Evolutionary conservation across 169 alveolate species (phyloP).

Genomic region (Toxoplasma gondii): DNA sequence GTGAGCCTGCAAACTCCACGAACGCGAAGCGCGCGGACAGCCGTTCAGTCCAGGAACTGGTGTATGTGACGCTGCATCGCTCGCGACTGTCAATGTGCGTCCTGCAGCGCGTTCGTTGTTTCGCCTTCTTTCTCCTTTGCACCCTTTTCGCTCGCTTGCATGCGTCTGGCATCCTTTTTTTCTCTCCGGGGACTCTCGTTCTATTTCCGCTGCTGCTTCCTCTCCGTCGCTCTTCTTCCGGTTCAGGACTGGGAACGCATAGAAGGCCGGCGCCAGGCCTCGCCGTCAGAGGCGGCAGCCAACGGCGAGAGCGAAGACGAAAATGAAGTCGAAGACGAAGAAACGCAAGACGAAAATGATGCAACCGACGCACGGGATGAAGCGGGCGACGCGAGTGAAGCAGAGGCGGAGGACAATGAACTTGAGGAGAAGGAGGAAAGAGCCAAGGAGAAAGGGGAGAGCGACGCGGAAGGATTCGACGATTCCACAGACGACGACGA

Average conservation of each 20-base stretch:
- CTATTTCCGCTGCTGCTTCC: too few relatives aligned
- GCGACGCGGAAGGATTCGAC: slow-evolving; percentile 20
- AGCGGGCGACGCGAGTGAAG: background rate
- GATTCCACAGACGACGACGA: slow-evolving; percentile 14
- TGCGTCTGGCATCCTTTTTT: too few relatives aligned
- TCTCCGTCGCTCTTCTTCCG: too few relatives aligned
- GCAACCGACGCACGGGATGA: background rate
- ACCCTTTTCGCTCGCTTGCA: too few relatives aligned
- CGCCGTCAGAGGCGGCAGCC: background rate
- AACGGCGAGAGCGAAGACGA: background rate
- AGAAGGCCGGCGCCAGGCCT: background rate
- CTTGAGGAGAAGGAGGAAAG: background rate
- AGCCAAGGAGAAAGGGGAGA: slow-evolving; percentile 22
- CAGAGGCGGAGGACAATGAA: slow-evolving; percentile 64
- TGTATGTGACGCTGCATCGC: too few relatives aligned
- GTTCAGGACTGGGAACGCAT: slow-evolving; percentile 40
- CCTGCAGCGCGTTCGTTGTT: too few relatives aligned
- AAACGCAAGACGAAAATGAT: slow-evolving; percentile 43
- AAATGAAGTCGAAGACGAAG: background rate
- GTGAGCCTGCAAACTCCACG: background rate
- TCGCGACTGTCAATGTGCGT: too few relatives aligned
- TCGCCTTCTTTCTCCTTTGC: too few relatives aligned
- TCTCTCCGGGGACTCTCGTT: too few relatives aligned
- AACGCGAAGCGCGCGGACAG: too few relatives aligned
- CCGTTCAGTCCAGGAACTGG: too few relatives aligned